Base-by-base conservation (phyloP, 257 asterid genomes). In the Schizonepeta tenuifolia region DNA sequence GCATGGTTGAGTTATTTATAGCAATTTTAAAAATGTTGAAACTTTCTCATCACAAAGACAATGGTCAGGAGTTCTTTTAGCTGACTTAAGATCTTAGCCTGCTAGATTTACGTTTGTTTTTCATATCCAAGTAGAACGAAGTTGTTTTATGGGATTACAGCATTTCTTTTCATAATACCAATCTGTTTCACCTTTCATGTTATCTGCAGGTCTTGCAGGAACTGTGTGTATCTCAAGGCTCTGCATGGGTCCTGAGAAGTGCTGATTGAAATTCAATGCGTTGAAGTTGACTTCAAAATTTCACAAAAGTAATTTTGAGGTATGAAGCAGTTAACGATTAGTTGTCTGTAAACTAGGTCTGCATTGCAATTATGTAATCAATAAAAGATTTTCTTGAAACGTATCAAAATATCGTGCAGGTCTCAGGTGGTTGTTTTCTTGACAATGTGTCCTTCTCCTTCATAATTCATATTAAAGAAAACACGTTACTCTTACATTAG, bases 151-250 rank as follows among this genome's bases (percentile, higher is more conserved):
- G 56, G 56, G 56, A 49, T 49, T 49, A 8, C 12, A 5, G 50
- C 50, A 26, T 5, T 26, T 57, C 3, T 21, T 3, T 54, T 24
- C 36, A 55, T 24, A 55, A 24, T 11, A 12, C 62, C 62, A 24
- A 41, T 57, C 38, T 65, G 49, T 22, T 33, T 65, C 38, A 5
- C 61, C 9, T 40, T 20, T 20, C 22, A 5, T 68, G 67, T 62
- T 61, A 55, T 71, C 21, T 86, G 79, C 93, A 92, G 98, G 98
- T 88, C 49, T 20, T 92, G 57, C 72, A 61, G 66, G 97, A 90
- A 74, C 26, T 92, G 24, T 90, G 98, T 65, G 67, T 73, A 69
- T 73, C 91, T 40, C 83, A 92, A 75, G 79, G 79, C 65, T 72
- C 86, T 24, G 86, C 80, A 7, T 92, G 98, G 98, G 73, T 85